These are phyloP conservation scores for Trametes cubensis DNA, from an alignment of 768 basidiomycete species.

Conservation along the genomic window DNA sequence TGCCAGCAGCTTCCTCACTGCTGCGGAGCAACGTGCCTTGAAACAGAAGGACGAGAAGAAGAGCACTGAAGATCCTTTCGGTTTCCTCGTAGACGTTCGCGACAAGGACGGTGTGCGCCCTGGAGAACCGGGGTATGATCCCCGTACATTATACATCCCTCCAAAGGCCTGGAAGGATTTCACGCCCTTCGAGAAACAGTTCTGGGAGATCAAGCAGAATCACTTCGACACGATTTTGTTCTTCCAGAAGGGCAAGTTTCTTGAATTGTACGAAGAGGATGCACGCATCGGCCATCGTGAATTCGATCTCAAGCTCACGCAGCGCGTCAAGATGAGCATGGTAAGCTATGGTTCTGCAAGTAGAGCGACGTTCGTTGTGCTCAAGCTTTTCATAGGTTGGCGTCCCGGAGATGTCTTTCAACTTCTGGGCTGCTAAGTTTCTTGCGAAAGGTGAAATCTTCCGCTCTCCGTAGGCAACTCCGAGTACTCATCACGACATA, in stretches of 20 bases:
- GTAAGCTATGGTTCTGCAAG: constrained; percentile 43
- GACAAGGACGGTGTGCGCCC: constrained; percentile 85
- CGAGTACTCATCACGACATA: constrained; percentile 29
- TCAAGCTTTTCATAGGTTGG: constrained; percentile 63
- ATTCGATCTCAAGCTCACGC: constrained; percentile 91
- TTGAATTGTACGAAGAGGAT: constrained; percentile 96
- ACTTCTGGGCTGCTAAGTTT: constrained; percentile 91
- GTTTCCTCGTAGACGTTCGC: constrained; percentile 68
- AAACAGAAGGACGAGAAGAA: constrained; percentile 85
- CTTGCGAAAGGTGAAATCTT: constrained; percentile 66
- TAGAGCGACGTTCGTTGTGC: background rate
- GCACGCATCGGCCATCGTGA: constrained; percentile 90
- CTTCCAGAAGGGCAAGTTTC: constrained; percentile 98
- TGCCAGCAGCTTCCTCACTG: constrained; percentile 66
- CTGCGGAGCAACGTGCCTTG: constrained; percentile 76
- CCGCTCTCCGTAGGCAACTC: background rate
- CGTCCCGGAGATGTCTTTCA: constrained; percentile 92
- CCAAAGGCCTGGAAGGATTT: constrained; percentile 75
- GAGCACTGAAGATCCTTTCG: constrained; percentile 72
- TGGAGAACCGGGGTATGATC: constrained; percentile 87
- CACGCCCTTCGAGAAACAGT: constrained; percentile 88
- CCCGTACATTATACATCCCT: constrained; percentile 84
- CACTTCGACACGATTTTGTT: constrained; percentile 97
- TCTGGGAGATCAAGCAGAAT: constrained; percentile 88
- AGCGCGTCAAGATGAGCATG: constrained; percentile 99